Conservation (phyloP, 495 filamentous ascomycete genomes). For the Penicillium lividum region DNA sequence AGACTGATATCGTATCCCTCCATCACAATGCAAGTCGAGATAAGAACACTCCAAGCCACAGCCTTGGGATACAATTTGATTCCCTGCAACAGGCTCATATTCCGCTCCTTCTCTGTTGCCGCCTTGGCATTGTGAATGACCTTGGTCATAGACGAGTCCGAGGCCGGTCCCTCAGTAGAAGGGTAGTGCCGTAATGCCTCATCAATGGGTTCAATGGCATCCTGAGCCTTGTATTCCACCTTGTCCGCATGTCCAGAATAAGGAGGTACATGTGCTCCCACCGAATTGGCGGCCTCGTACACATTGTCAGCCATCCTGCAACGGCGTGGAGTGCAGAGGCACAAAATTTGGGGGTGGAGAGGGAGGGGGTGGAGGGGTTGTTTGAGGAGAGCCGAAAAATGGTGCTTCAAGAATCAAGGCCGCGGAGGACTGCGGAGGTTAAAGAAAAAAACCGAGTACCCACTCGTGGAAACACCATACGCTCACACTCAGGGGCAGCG, state of each 20-base stretch:
- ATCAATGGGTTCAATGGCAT: slow-evolving; percentile 33
- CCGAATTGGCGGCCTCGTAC: slow-evolving; percentile 6
- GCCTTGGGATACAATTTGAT: slow-evolving; percentile 59
- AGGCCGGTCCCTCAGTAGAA: slow-evolving; percentile 21
- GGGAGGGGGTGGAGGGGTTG: slow-evolving; percentile 1
- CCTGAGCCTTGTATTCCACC: slow-evolving; percentile 2
- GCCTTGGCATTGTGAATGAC: slow-evolving; percentile 46
- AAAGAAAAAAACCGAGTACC: slow-evolving; percentile 24
- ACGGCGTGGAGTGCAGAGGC: slow-evolving; percentile 28
- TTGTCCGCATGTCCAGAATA: neutral
- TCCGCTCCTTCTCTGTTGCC: slow-evolving; percentile 49
- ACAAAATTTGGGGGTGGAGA: neutral
- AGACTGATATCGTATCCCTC: slow-evolving; percentile 60
- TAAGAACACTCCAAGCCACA: slow-evolving; percentile 53
- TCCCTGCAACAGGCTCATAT: slow-evolving; percentile 46
- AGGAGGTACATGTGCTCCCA: neutral
- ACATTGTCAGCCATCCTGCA: slow-evolving; percentile 29
- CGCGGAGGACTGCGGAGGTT: slow-evolving; percentile 20
- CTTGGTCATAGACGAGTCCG: slow-evolving; percentile 35
- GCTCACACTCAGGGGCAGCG: slow-evolving; percentile 19
- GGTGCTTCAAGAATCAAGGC: slow-evolving; percentile 1
- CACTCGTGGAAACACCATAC: slow-evolving; percentile 27
- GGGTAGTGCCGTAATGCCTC: slow-evolving; percentile 15
- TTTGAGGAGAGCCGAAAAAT: slow-evolving; percentile 5
- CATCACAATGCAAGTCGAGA: slow-evolving; percentile 58